Percentiles rank a stretch among this genome's conserved stretches.
Conservation (phyloP, 352 stramenopile species). For the Pythium brachiatum region DNA sequence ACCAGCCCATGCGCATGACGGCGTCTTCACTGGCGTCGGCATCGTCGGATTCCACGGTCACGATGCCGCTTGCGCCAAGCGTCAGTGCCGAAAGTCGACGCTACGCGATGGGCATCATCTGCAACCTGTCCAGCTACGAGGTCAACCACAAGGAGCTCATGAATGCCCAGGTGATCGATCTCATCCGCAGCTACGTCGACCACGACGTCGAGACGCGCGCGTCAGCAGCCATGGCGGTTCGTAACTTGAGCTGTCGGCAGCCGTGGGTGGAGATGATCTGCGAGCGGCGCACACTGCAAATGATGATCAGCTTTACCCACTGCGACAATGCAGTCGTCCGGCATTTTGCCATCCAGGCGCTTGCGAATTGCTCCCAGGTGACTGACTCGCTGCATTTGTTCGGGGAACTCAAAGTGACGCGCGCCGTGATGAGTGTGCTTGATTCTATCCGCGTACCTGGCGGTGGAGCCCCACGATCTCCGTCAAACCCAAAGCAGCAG, state of each 20-base stretch:
- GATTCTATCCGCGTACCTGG: constrained; percentile 25
- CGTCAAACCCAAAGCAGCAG: not conserved
- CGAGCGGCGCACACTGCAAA: constrained; percentile 59
- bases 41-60: constrained; percentile 6
- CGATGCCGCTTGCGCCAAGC: constrained; percentile 2
- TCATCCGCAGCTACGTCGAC: constrained; percentile 73
- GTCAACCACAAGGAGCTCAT: constrained; percentile 84
- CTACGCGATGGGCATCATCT: constrained; percentile 66
- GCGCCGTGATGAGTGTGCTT: constrained; percentile 48
- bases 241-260: constrained; percentile 69
- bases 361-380: constrained; percentile 77
- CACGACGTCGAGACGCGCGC: constrained; percentile 62
- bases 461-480: not conserved
- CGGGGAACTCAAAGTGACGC: constrained; percentile 54
- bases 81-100: constrained; percentile 47
- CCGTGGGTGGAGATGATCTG: constrained; percentile 82
- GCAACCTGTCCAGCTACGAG: constrained; percentile 72
- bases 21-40: not conserved
- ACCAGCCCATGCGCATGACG: not conserved
- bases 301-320: constrained; percentile 59
- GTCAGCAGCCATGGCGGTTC: constrained; percentile 67
- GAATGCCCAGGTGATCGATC: constrained; percentile 59
- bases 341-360: constrained; percentile 62
- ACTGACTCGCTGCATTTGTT: constrained; percentile 74
- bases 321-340: constrained; percentile 48